These are phyloP conservation scores for Cytospora schulzeri DNA, from an alignment of 2,329 filamentous ascomycete genomes.

Conservation along the genomic window DNA sequence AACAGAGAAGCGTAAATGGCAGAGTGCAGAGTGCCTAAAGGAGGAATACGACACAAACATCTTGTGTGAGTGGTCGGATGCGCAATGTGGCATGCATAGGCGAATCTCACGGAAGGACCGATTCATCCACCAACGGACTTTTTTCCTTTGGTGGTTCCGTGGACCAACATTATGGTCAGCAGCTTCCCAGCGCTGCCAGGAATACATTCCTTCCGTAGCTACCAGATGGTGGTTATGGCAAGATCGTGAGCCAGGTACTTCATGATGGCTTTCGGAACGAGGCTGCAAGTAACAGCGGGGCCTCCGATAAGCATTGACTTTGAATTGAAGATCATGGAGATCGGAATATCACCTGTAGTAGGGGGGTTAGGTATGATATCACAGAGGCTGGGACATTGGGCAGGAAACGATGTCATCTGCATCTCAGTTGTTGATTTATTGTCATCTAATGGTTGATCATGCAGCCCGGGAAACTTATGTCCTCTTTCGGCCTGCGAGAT, in stretches of 20 bases:
- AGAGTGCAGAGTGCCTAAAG: neutral
- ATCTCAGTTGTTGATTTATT: slow-evolving; percentile 8
- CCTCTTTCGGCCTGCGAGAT: neutral
- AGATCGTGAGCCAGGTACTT: neutral
- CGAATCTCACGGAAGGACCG: slow-evolving; percentile 5
- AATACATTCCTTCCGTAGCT: neutral
- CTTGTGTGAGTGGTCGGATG: neutral
- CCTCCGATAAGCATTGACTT: neutral
- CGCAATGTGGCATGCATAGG: slow-evolving; percentile 11
- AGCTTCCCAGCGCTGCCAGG: neutral
- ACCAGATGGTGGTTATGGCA: neutral
- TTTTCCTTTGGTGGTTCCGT: neutral
- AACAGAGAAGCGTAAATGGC: neutral
- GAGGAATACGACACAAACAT: slow-evolving; percentile 6
- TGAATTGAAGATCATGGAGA: neutral
- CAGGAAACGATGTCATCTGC: neutral
- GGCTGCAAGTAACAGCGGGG: neutral
- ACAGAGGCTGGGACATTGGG: neutral
- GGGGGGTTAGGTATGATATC: no score
- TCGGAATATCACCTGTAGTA: neutral
- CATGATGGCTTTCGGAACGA: neutral
- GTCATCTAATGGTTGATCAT: slow-evolving; percentile 19
- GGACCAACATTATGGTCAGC: slow-evolving; percentile 1
- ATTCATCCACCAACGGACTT: neutral
- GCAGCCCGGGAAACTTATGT: neutral